Conservation (phyloP, 805 yeast species). For the Wickerhamiella kurtzmanii region DNA sequence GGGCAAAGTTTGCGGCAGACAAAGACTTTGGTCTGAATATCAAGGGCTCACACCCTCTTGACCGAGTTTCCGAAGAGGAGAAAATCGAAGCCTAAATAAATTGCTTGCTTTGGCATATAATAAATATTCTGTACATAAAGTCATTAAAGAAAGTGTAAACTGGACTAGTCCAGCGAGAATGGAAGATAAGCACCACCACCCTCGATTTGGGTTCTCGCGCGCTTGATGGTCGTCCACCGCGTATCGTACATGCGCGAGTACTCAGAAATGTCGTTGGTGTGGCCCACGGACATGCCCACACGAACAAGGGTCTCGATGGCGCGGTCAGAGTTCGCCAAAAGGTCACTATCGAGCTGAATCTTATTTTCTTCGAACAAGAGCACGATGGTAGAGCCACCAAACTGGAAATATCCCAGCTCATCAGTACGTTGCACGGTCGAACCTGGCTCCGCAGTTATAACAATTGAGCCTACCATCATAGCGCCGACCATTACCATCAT, state of each 20-base stretch:
- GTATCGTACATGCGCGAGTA: conserved; percentile 19
- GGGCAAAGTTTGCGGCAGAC: conserved; percentile 46
- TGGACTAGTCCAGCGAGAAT: conserved; percentile 19
- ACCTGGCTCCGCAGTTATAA: conserved; percentile 53
- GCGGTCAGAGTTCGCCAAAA: conserved; percentile 44
- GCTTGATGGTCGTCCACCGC: conserved; percentile 15
- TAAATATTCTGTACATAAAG: not conserved
- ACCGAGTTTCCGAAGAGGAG: conserved; percentile 30
- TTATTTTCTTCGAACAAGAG: conserved; percentile 40
- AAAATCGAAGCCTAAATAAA: not conserved
- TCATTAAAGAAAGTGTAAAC: too few relatives aligned
- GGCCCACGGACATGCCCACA: conserved; percentile 91
- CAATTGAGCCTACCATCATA: conserved; percentile 94
- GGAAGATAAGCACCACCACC: conserved; percentile 24
- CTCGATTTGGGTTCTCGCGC: conserved; percentile 18
- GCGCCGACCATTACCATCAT: conserved; percentile 83
- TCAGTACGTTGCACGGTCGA: conserved; percentile 51
- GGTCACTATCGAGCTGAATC: conserved; percentile 54
- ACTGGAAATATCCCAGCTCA: conserved; percentile 87
- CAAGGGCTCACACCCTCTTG: conserved; percentile 29
- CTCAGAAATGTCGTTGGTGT: conserved; percentile 25
- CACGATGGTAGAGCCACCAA: conserved; percentile 86
- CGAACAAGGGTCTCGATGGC: conserved; percentile 70
- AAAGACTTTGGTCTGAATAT: conserved; percentile 45
- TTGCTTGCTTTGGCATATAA: not conserved